These are phyloP conservation scores for Myrica gale DNA, from an alignment of 306 rosid species.

Conservation along the genomic window DNA sequence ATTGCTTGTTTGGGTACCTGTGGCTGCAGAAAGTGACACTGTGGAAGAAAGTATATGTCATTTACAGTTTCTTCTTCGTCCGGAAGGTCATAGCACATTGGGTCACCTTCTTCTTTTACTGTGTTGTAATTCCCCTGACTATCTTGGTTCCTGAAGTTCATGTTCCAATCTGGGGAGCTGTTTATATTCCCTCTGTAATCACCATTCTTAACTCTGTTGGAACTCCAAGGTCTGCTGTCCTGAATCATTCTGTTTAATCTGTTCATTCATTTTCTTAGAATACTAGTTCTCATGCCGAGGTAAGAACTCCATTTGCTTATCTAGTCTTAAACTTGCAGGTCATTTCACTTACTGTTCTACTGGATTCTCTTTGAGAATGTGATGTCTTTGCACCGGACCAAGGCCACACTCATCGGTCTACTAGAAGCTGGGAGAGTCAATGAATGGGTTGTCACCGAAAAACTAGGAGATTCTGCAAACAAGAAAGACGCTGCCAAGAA, in stretches of 20 bases:
- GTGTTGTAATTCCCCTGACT: slow-evolving; percentile 90
- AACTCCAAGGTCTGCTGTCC: slow-evolving; percentile 81
- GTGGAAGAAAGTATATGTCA: slow-evolving; percentile 95
- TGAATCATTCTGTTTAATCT: background rate
- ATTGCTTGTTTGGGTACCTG: background rate
- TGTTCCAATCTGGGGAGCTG: slow-evolving; percentile 99
- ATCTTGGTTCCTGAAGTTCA: slow-evolving; percentile 93
- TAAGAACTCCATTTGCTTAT: slow-evolving; percentile 9
- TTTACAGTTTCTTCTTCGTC: slow-evolving; percentile 96
- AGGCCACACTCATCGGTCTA: slow-evolving; percentile 84
- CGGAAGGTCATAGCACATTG: slow-evolving; percentile 90
- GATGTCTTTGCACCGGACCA: slow-evolving; percentile 98
- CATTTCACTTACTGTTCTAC: slow-evolving; percentile 88
- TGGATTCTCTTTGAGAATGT: slow-evolving; percentile 99
- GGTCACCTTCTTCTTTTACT: slow-evolving; percentile 95
- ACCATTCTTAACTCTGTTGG: slow-evolving; percentile 97
- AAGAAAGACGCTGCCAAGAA: slow-evolving; percentile 75
- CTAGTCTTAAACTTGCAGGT: slow-evolving; percentile 47
- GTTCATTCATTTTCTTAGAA: background rate
- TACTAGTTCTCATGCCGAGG: background rate
- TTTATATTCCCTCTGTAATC: slow-evolving; percentile 91
- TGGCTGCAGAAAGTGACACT: slow-evolving; percentile 71
- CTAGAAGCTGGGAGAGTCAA: slow-evolving; percentile 82
- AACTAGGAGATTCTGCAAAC: slow-evolving; percentile 76
- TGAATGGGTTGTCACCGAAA: slow-evolving; percentile 98